Evolutionary conservation across 2,329 filamentous ascomycete species (phyloP), one percentile per base, ranked within the genome.

Genomic region (Furcasterigmium furcatum): DNA sequence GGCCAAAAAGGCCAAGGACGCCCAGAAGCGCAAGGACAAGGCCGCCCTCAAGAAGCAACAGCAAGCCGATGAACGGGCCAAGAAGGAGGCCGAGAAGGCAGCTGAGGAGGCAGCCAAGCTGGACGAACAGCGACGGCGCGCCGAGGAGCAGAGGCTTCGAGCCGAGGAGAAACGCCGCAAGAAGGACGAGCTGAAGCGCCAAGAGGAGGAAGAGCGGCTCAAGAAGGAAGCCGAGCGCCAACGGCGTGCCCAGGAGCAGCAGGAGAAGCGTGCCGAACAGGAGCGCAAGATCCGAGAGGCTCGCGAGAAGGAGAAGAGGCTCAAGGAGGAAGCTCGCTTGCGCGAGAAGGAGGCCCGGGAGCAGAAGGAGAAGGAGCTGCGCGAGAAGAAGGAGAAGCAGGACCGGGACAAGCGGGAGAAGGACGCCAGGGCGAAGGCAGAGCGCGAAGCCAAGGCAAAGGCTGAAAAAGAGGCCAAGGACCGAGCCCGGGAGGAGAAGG

Each of bases 1-100:
- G 63, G 91, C 88, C 18, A 96, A 96, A 72, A 96, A 92, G 66
- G 88, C 90, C 40, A 90, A 90, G 60, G 92, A 96, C 60, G 91
- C 94, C 14, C 88, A 95, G 64, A 95, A 94, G 75, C 89, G 88
- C 63, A 97, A 96, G 67, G 91, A 96, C 59, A 96, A 92, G 72
- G 90, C 91, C 52, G 85, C 85, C 19, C 84, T 90, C 59, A 92
- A 95, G 71, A 95, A 92, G 67, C 85, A 90, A 62, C 85, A 84
- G 3, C 84, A 88, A 53, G 89, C 92, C n/a, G 92, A 96, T 62
- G 91, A 96, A 61, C 91, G 89, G 66, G 87, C 90, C 27, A 85
- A 82, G 46, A 88, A 84, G 57, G 92, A 97, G 38, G 90, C 91
- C 5, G 91, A 96, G 62, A 91, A 88, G 65, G 89, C 88, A 13